Base-by-base conservation (phyloP, 495 filamentous ascomycete genomes). In the Letharia lupina region DNA sequence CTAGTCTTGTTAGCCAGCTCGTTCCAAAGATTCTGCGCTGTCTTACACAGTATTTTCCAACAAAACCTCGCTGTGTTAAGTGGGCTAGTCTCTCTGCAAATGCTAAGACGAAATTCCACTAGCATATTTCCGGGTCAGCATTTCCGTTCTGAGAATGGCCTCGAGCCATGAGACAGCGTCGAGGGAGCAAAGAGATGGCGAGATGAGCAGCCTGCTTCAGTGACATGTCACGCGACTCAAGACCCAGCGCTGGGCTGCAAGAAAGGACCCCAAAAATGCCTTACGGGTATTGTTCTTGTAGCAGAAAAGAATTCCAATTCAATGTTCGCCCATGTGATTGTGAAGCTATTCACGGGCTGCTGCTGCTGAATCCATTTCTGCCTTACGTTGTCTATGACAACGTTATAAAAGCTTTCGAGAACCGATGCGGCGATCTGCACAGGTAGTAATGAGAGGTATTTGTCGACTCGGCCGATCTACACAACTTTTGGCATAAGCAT, bases 351-450 rank as follows among this genome's bases (percentile, higher is more conserved):
- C 16, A 57, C 31, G 8, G 54, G 54, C 54, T 37, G 54, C 54
- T 37, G 54, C 54, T 57, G 54, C 54, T 57, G 54, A 20, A 57
- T 35, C 54, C 54, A 57, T n/a, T 37, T 57, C 13, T 57, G 54
- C 54, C 33, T 57, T 33, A 57, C 54, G 5, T 20, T 57, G 31
- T 57, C 33, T 57, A 57, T 57, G 10, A 57, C 54, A 11, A 37
- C 16, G 33, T 37, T 57, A 57, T 57, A 57, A 37, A 57, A 57
- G 31, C 33, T 57, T 57, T 57, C 54, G 33, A 57, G 54, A 57
- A 57, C 54, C 16, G 54, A 57, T 8, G 54, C 33, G 23, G 54
- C 54, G 54, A 37, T 37, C 16, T 57, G 31, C 7, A 37, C 33
- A 3, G 54, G 54, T 23, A 57, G 54, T 20, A 57, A 37, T 20